Evolutionary conservation across 495 filamentous ascomycete genomes (phyloP), one percentile per base, ranked within the genome.

Genomic region (Neurospora sp.): DNA sequence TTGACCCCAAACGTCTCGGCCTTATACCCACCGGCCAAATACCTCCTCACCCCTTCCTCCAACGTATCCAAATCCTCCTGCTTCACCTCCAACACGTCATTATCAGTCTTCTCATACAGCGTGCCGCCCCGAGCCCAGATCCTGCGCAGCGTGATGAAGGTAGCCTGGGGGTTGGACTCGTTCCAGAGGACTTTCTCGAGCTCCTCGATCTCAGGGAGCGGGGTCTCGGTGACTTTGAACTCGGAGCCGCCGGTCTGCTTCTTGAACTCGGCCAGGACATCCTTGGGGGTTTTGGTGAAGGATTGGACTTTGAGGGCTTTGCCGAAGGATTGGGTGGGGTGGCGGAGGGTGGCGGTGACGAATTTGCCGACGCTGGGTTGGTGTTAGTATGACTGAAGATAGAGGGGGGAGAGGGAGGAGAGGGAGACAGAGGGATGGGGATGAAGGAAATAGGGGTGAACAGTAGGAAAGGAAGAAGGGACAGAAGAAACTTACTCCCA

Each of bases 121-220:
- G 91, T 93, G 2, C 91, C 88, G 0, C 91, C 91, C 77, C 92
- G 88, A 0, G 88, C 86, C 91, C 91, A 92, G 62, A 93, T 93
- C 35, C 91, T 83, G 70, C 88, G 81, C 75, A 92, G 81, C 0
- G 91, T 92, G 44, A 85, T 80, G 1, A 78, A 71, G 0, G 88
- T 89, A n/a, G 90, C 89, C 27, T 76, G 39, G 2, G 89, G 88
- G 0, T 88, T 89, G n/a, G 90, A 59, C 83, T 80, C 0, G 35
- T 84, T 86, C 88, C 89, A 92, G 1, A 85, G 82, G 77, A 85
- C 80, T 44, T 79, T 78, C 79, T 93, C 91, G 39, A 88, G 69
- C 70, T 83, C 77, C 37, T 83, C 83, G 48, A 92, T 78, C 62
- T 83, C 80, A 0, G 85, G 82, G 11, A 90, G 81, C 0, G 88